Evolutionary conservation across 2,329 filamentous ascomycete genomes (phyloP).

Genomic region (Tolypocladium album): DNA sequence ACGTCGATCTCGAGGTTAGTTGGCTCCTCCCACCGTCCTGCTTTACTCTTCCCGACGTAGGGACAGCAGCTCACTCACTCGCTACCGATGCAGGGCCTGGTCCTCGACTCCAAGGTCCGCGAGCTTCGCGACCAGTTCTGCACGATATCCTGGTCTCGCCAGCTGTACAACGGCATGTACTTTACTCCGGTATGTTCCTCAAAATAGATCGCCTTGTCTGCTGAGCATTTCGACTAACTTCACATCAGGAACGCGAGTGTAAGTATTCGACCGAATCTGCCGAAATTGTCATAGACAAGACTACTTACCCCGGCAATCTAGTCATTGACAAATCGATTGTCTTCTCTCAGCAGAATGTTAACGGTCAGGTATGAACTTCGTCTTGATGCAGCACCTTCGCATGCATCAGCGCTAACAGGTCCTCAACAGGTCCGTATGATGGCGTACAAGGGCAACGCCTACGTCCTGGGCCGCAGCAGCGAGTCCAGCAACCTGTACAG

Average conservation of each 20-base stretch:
- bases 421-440: conserved; percentile 13
- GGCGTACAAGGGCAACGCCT: conserved; percentile 37
- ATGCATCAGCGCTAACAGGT: conserved; percentile 11
- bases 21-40: too few species aligned
- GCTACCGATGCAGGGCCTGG: conserved; percentile 38
- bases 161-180: conserved; percentile 39
- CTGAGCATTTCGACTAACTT: not conserved
- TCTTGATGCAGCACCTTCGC: conserved; percentile 21
- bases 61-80: too few species aligned
- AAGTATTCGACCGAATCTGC: not conserved
- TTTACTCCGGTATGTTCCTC: conserved; percentile 19
- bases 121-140: conserved; percentile 42
- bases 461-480: conserved; percentile 33
- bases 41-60: too few species aligned
- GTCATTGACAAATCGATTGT: conserved; percentile 49
- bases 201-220: conserved; percentile 21
- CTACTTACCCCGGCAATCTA: not conserved
- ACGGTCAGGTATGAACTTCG: not conserved
- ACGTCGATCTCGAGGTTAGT: conserved; percentile 40
- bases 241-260: conserved; percentile 26
- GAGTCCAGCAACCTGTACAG: conserved; percentile 39
- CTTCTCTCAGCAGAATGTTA: conserved; percentile 33
- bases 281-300: not conserved
- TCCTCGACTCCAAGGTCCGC: conserved; percentile 44
- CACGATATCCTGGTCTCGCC: conserved; percentile 30